Base-by-base conservation (phyloP, 2,329 filamentous ascomycete species). In the Talaromyces sp. region DNA sequence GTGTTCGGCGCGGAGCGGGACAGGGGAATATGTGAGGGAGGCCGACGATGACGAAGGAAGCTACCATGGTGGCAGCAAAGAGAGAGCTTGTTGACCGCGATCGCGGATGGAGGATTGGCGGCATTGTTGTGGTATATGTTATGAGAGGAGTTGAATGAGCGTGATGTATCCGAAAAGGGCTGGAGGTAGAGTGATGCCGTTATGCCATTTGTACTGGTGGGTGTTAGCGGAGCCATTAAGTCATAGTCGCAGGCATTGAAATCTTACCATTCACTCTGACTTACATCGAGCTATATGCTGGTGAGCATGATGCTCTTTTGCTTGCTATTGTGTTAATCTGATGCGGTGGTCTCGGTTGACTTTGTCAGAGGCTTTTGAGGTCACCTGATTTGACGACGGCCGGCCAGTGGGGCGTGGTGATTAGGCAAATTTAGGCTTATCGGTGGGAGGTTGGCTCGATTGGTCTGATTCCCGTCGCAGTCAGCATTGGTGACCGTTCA, bases 21-120 rank as follows among this genome's bases (percentile, higher is more conserved):
- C 95, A 99, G 1, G 95, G 95, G 19, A 99, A 86, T 35, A 96
- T 75, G 77, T 99, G 95, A 24, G 95, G 95, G 52, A 97, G 83
- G 35, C 87, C 92, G 62, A 99, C 95, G 67, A 99, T 93, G 68
- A 97, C 85, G 78, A 99, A 97, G 71, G 91, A 95, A 37, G 93
- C 88, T 68, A 91, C 84, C 63, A 98, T 86, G 1, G 94, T 98
- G n/a, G 90, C 92, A 60, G 92, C 93, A 82, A 99, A 99, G 67
- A 99, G 89, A 54, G 93, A 95, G 64, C 91, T 93, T 72, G 95
- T 99, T 82, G 92, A 91, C 72, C 92, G 89, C 70, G 94, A 98
- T 78, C 93, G 89, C 39, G 95, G 95, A 78, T 99, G 95, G 48
- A 99, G 88, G 79, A 94, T 82, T 47, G 87, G 91, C 73, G 92